Base-by-base conservation (phyloP, 1,139 yeast genomes). In the Arxiozyma heterogenica region DNA sequence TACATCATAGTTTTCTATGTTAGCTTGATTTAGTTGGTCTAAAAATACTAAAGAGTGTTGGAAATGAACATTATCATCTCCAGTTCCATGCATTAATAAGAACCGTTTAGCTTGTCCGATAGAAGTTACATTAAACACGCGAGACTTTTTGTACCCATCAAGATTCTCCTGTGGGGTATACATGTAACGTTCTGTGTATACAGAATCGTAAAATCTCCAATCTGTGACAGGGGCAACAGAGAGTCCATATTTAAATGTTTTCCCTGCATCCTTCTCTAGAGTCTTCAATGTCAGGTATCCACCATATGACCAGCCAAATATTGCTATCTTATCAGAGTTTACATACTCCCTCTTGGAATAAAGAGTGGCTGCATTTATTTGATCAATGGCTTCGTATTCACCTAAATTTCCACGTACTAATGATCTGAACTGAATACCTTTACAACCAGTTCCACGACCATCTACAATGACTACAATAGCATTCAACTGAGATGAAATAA, bases 251-350 rank as follows among this genome's bases (percentile, higher is more conserved):
- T 79, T 80, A 70, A 86, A 85, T 49, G 77, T 75, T 41, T 78
- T 75, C 18, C 82, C 79, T 11, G 71, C 71, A 66, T 86, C 93
- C 25, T 78, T 75, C 68, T 86, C 93, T 52, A 86, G 68, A 0
- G 91, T 84, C 64, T 85, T 86, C 60, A 86, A 74, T 0, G 94
- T 84, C 73, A 84, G 75, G 64, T 79, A 86, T 0, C 93, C 94
- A 55, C 94, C 94, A 64, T 85, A 86, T 1, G 90, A 84, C 91
- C 93, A 86, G 7, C 94, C 94, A 83, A 89, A 86, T 53, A 86
- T 79, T 1, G 88, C 87, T 15, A 85, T 80, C 58, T 80, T 75
- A 4, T 73, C 71, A 8, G 71, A 64, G 65, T 86, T 87, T 46
- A 85, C 84, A 61, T 79, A 86, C 1, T 76, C 60, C 57, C 77